These are phyloP conservation scores for Colletotrichum lini DNA, from an alignment of 2,329 filamentous ascomycete genomes.

Conservation along the genomic window DNA sequence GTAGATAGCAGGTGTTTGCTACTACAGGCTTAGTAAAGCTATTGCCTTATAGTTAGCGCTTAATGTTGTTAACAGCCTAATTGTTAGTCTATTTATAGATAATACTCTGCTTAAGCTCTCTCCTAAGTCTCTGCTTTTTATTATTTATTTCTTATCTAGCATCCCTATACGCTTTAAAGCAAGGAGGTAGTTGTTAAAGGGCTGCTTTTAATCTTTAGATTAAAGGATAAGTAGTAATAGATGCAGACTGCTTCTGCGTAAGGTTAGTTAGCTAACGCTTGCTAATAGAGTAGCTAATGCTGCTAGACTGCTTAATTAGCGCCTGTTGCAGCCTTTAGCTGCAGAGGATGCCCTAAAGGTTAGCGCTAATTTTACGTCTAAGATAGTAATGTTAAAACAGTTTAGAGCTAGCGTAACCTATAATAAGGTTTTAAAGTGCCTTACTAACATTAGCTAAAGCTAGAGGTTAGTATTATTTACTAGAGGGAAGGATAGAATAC, in stretches of 20 bases:
- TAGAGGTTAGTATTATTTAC: neutral
- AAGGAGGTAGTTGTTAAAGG: neutral
- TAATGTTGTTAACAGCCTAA: constrained; percentile 44
- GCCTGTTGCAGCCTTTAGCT: neutral
- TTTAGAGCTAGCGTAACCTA: neutral
- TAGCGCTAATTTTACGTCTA: neutral
- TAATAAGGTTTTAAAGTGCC: neutral
- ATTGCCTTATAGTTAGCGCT: constrained; percentile 43
- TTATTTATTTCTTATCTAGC: constrained; percentile 27
- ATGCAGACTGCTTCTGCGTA: neutral
- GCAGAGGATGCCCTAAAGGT: neutral
- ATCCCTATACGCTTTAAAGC: constrained; percentile 28
- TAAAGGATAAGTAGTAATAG: neutral
- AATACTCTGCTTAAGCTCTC: constrained; percentile 40
- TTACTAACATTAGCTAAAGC: neutral
- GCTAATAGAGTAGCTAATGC: neutral
- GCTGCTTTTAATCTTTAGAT: neutral
- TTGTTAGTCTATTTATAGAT: constrained; percentile 41
- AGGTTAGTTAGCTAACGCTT: neutral
- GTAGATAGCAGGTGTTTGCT: constrained; percentile 1
- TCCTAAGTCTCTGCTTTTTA: constrained; percentile 42
- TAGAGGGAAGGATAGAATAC: neutral
- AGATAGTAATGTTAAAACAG: constrained; percentile 6
- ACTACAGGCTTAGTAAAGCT: constrained; percentile 39
- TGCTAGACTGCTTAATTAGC: constrained; percentile 2